Conservation (phyloP, 768 basidiomycete species). For the Leccinellum albellum region DNA sequence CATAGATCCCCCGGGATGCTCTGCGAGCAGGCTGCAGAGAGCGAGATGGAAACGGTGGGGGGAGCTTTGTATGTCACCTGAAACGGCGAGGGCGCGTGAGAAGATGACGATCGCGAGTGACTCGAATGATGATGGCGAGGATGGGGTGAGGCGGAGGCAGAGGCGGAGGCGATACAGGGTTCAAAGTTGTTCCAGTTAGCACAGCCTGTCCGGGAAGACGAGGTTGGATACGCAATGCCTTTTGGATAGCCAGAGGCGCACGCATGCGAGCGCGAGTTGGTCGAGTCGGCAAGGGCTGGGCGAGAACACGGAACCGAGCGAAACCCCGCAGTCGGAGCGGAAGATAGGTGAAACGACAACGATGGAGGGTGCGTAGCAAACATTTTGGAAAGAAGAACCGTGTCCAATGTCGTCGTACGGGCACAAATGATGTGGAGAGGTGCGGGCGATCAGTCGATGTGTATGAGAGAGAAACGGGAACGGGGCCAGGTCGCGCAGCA, state of each 20-base stretch:
- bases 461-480: slow-evolving; percentile 8
- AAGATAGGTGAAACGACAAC: background rate
- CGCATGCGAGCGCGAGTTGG: slow-evolving; percentile 16
- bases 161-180: background rate
- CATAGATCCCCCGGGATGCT: background rate
- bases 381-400: slow-evolving; percentile 12
- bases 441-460: slow-evolving; percentile 4
- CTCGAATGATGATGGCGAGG: slow-evolving; percentile 6
- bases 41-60: slow-evolving; percentile 37
- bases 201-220: slow-evolving; percentile 14
- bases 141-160: background rate
- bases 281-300: slow-evolving; percentile 24
- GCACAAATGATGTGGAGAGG: slow-evolving; percentile 6
- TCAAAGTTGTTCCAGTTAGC: slow-evolving; percentile 7
- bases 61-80: slow-evolving; percentile 31
- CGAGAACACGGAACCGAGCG: slow-evolving; percentile 9
- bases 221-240: slow-evolving; percentile 15
- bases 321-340: background rate
- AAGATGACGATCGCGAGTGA: background rate
- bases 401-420: slow-evolving; percentile 1
- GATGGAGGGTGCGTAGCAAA: slow-evolving; percentile 12
- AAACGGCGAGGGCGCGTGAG: slow-evolving; percentile 16
- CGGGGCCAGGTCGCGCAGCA: slow-evolving; percentile 1
- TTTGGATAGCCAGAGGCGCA: slow-evolving; percentile 7
- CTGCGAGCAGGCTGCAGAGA: slow-evolving; percentile 34